Conservation (phyloP, 1,284 basidiomycete genomes). For the Rhizoctonia solani region DNA sequence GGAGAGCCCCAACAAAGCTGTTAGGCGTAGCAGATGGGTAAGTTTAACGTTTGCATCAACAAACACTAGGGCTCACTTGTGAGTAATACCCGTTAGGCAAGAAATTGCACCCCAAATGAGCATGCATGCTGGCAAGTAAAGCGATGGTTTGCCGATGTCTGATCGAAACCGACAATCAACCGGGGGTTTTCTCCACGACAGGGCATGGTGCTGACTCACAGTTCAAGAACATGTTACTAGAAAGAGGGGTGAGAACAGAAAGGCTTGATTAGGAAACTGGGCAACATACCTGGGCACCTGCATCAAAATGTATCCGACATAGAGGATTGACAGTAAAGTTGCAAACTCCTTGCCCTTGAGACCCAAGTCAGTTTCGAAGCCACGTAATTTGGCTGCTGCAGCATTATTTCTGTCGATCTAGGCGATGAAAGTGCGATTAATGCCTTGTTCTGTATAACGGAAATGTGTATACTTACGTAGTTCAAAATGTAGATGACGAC, state of each 20-base stretch:
- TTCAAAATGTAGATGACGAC: constrained; percentile 38
- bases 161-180: constrained; percentile 1
- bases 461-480: neutral
- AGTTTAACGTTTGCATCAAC: neutral
- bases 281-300: constrained; percentile 71
- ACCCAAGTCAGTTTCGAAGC: constrained; percentile 70
- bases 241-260: constrained; percentile 29
- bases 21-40: neutral
- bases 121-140: constrained; percentile 75
- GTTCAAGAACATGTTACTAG: constrained; percentile 74
- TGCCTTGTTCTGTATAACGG: neutral
- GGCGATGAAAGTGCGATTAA: neutral
- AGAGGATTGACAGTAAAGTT: constrained; percentile 72
- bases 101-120: constrained; percentile 70
- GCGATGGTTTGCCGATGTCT: constrained; percentile 65
- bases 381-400: constrained; percentile 49
- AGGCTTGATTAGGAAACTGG: constrained; percentile 10
- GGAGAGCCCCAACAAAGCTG: constrained; percentile 69
- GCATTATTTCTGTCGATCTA: constrained; percentile 41
- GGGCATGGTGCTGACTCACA: constrained; percentile 41
- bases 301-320: constrained; percentile 79
- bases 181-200: neutral
- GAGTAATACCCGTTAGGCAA: constrained; percentile 62
- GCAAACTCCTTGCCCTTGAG: constrained; percentile 69
- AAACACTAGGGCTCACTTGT: constrained; percentile 49